Evolutionary conservation across 805 yeast genomes (phyloP), one percentile per base, ranked within the genome.

Genomic region (Zygosaccharomyces pseudorouxii): DNA sequence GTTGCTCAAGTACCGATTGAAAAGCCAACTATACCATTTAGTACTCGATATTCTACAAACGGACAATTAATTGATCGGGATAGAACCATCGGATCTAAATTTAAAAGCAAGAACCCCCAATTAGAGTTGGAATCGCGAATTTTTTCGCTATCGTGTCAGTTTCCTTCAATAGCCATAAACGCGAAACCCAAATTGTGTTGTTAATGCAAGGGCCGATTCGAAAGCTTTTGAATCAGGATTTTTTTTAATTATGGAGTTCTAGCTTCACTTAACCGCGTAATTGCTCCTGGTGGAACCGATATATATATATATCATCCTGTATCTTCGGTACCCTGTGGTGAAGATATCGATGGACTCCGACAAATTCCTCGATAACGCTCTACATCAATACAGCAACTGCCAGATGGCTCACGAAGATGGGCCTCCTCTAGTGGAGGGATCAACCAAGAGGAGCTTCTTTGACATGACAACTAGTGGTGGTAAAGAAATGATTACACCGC

Each of bases 1-100:
- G 96, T 5, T 88, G 96, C 63, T 79, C 92, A 2, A 84, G 89
- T 59, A 75, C 80, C 16, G 93, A 86, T 61, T 86, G 60, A 66
- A 12, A 35, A 25, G 6, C 5, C 22, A 48, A 48, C 23, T 38
- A 48, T 33, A 14, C 37, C 11, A 14, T 33, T 33, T 14, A 33
- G 19, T 6, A 42, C 11, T 22, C 16, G 8, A 19, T 11, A 28
- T 33, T 20, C 36, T 41, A 11, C n/a, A 12, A 19, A 29, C 14
- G 36, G 44, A 41, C 19, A 30, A 20, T 41, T 33, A 22, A 41
- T 41, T 20, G 23, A 8, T 33, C 23, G 33, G 19, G 10, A 41
- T 33, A 29, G 44, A 41, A 33, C 33, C 44, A 23, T 41, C 37
- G 18, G 33, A 18, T 16, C 33, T 33, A 11, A 30, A 41, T 41